phyloP scores from a whole-genome alignment of 768 basidiomycete genomes.

The Trametes punicea region DNA sequence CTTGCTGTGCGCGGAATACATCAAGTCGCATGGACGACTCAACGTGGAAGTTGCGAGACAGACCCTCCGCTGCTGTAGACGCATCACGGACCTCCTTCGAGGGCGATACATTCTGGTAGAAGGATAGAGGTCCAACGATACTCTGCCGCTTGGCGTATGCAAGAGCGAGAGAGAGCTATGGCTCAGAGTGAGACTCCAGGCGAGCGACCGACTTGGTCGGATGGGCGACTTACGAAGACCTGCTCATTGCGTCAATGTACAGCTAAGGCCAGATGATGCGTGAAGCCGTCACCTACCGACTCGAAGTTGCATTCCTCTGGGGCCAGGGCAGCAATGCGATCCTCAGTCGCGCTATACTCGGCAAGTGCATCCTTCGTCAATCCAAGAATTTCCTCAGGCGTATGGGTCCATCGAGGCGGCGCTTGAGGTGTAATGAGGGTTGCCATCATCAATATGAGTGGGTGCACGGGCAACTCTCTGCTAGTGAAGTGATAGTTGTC shows the following conservation, averaged over 20 bases:
- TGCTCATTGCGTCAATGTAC: slow-evolving; percentile 24
- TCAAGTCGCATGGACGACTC: slow-evolving; percentile 81
- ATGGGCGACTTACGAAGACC: slow-evolving; percentile 63
- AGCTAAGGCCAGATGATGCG: background rate
- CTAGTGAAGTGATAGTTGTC: too few species aligned
- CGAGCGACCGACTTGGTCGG: slow-evolving; percentile 18
- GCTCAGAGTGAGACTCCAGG: slow-evolving; percentile 6
- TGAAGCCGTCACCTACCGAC: slow-evolving; percentile 45
- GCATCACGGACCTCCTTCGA: slow-evolving; percentile 75
- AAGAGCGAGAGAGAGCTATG: slow-evolving; percentile 55
- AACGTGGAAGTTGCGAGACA: slow-evolving; percentile 65
- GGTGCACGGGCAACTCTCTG: too few species aligned
- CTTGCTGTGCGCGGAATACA: slow-evolving; percentile 68
- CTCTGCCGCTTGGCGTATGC: slow-evolving; percentile 54
- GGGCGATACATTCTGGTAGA: slow-evolving; percentile 81
- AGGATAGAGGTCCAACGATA: slow-evolving; percentile 56
- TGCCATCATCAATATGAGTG: slow-evolving; percentile 32
- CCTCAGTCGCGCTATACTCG: slow-evolving; percentile 48
- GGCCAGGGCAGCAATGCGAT: slow-evolving; percentile 56
- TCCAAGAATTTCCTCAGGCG: slow-evolving; percentile 52
- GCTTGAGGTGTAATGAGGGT: slow-evolving; percentile 59
- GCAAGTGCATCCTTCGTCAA: slow-evolving; percentile 59
- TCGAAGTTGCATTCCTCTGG: slow-evolving; percentile 59
- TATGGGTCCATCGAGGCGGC: slow-evolving; percentile 68
- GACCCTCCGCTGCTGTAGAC: slow-evolving; percentile 66